Conservation (phyloP, 768 basidiomycete genomes). For the Lactarius sanguifluus region DNA sequence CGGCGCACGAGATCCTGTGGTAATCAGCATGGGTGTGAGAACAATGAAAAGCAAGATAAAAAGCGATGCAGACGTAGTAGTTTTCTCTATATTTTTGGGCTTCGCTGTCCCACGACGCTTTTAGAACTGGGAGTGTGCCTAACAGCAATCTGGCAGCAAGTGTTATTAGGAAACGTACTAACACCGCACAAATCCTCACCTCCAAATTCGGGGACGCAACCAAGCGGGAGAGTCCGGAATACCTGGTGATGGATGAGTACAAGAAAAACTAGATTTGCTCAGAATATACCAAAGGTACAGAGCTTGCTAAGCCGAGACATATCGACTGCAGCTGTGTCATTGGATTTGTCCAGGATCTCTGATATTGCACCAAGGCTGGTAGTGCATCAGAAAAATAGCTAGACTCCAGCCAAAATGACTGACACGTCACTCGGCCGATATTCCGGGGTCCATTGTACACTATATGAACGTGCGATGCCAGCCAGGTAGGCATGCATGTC, state of each 20-base stretch:
- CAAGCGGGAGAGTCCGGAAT: conserved; percentile 73
- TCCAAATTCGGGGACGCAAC: conserved; percentile 78
- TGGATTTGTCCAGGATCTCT: conserved; percentile 55
- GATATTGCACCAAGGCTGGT: conserved; percentile 55
- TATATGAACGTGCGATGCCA: conserved; percentile 52
- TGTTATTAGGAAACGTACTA: conserved; percentile 17
- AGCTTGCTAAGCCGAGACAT: conserved; percentile 53
- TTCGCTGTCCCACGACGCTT: conserved; percentile 59
- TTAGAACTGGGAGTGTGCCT: conserved; percentile 57
- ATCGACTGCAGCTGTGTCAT: conserved; percentile 52
- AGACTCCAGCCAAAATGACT: conserved; percentile 29
- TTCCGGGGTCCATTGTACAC: conserved; percentile 62
- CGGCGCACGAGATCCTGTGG: conserved; percentile 66
- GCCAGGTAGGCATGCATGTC: conserved; percentile 57
- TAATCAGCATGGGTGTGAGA: conserved; percentile 16
- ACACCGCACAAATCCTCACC: conserved; percentile 44
- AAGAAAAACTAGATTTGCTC: conserved; percentile 16
- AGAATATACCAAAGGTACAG: conserved; percentile 58
- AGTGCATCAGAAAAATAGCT: conserved; percentile 19
- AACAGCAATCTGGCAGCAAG: conserved; percentile 53
- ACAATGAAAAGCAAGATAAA: neutral
- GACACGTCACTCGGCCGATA: conserved; percentile 62
- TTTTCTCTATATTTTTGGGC: conserved; percentile 59
- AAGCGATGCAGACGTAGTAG: conserved; percentile 59
- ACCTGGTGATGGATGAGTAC: conserved; percentile 42